A percentile compares a stretch with the other conserved stretches of the same genome.
These are phyloP conservation scores for Fusarium sp. DNA, from an alignment of 2,329 filamentous ascomycete genomes.

Conservation along the genomic window DNA sequence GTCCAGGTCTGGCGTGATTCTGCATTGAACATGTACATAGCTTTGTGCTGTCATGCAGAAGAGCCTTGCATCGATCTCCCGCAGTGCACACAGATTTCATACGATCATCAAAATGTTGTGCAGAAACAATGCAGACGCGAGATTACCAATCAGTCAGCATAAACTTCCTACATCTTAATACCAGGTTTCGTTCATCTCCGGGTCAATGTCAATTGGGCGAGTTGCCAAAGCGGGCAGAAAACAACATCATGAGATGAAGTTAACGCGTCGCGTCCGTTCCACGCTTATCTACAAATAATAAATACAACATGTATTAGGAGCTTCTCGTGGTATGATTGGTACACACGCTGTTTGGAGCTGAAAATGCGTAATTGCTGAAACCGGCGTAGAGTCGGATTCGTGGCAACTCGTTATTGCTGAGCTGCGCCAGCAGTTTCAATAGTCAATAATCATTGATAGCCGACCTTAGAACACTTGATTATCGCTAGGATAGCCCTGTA, in stretches of 20 bases:
- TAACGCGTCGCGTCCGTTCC: conserved; percentile 37
- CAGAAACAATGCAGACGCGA: conserved; percentile 39
- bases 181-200: background rate
- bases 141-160: conserved; percentile 27
- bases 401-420: conserved; percentile 44
- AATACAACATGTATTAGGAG: conserved; percentile 12
- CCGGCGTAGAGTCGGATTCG: conserved; percentile 43
- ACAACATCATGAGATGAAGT: conserved; percentile 32
- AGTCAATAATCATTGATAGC: conserved; percentile 35
- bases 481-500: conserved; percentile 37
- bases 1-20: conserved; percentile 15
- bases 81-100: conserved; percentile 38
- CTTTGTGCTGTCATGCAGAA: conserved; percentile 44
- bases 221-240: conserved; percentile 22
- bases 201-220: conserved; percentile 13
- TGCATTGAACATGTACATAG: conserved; percentile 15
- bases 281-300: conserved; percentile 24
- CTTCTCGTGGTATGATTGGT: conserved; percentile 40
- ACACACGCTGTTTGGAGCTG: conserved; percentile 18
- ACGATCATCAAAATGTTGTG: conserved; percentile 48
- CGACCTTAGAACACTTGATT: conserved; percentile 27
- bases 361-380: conserved; percentile 40
- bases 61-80: conserved; percentile 47
- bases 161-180: conserved; percentile 22
- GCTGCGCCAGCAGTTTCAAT: conserved; percentile 34